Evolutionary conservation across 306 rosid species (phyloP).

Genomic region (Rosa rugosa): DNA sequence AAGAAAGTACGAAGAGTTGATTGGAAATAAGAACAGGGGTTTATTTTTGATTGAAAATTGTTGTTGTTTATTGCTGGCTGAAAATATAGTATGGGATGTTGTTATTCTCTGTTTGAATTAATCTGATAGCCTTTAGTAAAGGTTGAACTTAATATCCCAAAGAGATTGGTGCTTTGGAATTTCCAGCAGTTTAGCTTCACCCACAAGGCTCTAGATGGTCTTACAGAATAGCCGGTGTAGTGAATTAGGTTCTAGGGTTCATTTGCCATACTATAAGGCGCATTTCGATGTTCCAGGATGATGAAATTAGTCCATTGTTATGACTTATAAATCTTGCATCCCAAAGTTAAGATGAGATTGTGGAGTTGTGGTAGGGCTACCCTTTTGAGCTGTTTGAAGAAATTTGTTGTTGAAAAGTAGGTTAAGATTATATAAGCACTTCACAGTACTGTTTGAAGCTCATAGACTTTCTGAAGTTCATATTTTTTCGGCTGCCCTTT

Average conservation of each 20-base stretch:
- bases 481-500: background rate
- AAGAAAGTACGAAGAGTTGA: background rate
- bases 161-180: background rate
- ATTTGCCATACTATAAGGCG: background rate
- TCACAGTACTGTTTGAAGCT: background rate
- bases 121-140: background rate
- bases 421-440: background rate
- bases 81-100: background rate
- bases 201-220: background rate
- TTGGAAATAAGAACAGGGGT: background rate
- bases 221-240: background rate
- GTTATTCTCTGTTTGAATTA: background rate
- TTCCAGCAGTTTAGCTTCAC: background rate
- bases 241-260: background rate
- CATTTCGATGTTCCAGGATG: background rate
- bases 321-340: background rate
- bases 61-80: background rate
- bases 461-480: background rate
- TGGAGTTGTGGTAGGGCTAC: background rate
- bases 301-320: background rate
- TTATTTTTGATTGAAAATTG: background rate
- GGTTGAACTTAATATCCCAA: background rate
- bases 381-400: background rate
- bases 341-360: background rate
- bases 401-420: background rate